Base-by-base conservation (phyloP, 1,284 basidiomycete genomes). In the Sanghuangporus weigelae region DNA sequence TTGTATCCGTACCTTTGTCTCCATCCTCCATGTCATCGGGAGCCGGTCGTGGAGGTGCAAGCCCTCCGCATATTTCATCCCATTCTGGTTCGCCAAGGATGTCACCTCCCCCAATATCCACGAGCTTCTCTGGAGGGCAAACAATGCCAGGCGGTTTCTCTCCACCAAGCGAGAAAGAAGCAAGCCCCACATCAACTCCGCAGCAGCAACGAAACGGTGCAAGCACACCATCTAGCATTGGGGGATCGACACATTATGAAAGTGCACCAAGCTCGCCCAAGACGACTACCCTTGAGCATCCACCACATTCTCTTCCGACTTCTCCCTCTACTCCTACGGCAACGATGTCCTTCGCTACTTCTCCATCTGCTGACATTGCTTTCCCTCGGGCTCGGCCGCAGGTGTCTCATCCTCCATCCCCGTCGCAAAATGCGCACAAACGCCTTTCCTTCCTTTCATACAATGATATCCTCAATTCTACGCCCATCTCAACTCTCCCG, bases 391-490 rank as follows among this genome's bases (percentile, higher is more conserved):
- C 62, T 19, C 59, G 50, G 7, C 36, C 51, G 61, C 53, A 54
- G 11, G 50, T 73, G 12, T 83, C 78, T 40, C 84, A 77, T 67
- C 84, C 78, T 39, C 86, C 83, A 38, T 89, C 80, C 31, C 87
- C 85, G 3, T 79, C 79, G 10, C 74, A 77, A 56, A 72, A 70
- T 2, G 75, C 78, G 57, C 78, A 79, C 48, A 86, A 93, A 69
- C 85, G 89, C 0, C 81, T 95, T 36, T 92, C 90, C 0, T 95
- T 94, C 79, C 83, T 95, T 74, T 90, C 90, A 2, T 94, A 94
- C 74, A 84, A 87, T 46, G 93, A 95, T 73, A 81, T 95, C 5
- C 83, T 95, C 46, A 79, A 87, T 0, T 90, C 87, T 0, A 86
- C 90, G 0, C 93, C 93, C 0, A 79, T 86, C 0, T 81, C 87